These are phyloP conservation scores for Sugiyamaella smithiae DNA, from an alignment of 805 yeast genomes.

Conservation along the genomic window DNA sequence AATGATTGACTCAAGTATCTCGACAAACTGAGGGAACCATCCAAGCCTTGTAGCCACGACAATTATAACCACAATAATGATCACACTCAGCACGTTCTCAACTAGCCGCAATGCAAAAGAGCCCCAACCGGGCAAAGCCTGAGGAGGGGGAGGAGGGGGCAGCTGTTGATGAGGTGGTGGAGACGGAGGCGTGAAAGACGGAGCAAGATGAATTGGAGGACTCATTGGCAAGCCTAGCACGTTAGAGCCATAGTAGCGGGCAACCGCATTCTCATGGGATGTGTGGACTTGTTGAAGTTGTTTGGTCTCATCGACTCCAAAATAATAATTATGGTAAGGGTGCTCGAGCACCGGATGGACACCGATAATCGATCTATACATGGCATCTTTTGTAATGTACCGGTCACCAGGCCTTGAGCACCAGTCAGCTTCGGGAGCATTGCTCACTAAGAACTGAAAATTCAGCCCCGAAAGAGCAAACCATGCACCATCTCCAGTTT, in stretches of 20 bases:
- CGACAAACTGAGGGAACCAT: constrained; percentile 27
- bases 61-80: constrained; percentile 29
- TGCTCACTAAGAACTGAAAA: constrained; percentile 77
- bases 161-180: neutral
- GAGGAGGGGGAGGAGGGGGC: constrained; percentile 13
- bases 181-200: constrained; percentile 2
- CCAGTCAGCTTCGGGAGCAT: constrained; percentile 74
- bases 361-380: constrained; percentile 22
- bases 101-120: constrained; percentile 27
- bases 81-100: constrained; percentile 42
- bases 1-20: constrained; percentile 20
- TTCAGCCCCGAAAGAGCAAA: constrained; percentile 75
- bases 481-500: constrained; percentile 64
- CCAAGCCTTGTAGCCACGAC: constrained; percentile 29
- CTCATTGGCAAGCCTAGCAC: neutral
- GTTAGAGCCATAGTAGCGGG: constrained; percentile 10
- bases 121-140: constrained; percentile 18
- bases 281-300: constrained; percentile 1
- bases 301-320: neutral
- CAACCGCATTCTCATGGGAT: constrained; percentile 10
- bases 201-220: neutral
- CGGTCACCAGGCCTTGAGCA: constrained; percentile 32
- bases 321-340: neutral
- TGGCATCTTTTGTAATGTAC: constrained; percentile 11
- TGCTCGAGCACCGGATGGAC: constrained; percentile 22